Evolutionary conservation across 169 alveolate genomes (phyloP).

Genomic region (Eimeria tenella): DNA sequence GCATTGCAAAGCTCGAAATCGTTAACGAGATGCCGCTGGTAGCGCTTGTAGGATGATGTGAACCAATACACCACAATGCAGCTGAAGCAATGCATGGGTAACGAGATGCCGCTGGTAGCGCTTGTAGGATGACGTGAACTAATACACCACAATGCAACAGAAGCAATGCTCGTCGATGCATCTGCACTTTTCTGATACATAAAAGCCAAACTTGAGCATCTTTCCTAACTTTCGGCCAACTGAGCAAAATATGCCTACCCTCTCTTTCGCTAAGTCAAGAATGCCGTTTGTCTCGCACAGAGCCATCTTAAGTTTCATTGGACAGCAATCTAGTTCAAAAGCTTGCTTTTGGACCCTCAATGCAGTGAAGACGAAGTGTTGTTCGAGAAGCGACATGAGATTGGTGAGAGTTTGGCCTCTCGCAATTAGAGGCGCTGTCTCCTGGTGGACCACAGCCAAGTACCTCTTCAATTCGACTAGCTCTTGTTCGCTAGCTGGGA

Average conservation of each 20-base stretch:
- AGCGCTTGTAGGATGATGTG: too few species aligned
- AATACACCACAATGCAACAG: too few species aligned
- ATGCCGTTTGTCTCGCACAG: slow-evolving; percentile 65
- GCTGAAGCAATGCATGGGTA: too few species aligned
- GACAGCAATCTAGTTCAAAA: slow-evolving; percentile 59
- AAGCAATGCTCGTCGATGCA: too few species aligned
- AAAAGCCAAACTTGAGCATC: too few species aligned
- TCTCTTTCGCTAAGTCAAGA: slow-evolving; percentile 63
- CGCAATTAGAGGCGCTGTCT: slow-evolving; percentile 58
- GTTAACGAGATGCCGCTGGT: too few species aligned
- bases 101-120: too few species aligned
- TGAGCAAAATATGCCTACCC: background rate
- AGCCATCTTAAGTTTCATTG: slow-evolving; percentile 62
- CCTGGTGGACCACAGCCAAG: slow-evolving; percentile 55
- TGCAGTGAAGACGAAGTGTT: slow-evolving; percentile 36
- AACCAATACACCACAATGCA: too few species aligned
- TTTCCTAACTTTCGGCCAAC: too few species aligned
- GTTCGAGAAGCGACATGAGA: slow-evolving; percentile 43
- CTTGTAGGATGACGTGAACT: too few species aligned
- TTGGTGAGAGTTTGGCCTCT: slow-evolving; percentile 24
- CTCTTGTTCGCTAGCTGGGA: slow-evolving; percentile 60
- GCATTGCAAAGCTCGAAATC: too few species aligned
- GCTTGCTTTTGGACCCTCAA: slow-evolving; percentile 59
- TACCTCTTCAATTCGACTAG: slow-evolving; percentile 33
- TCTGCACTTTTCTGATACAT: too few species aligned